A percentile compares a stretch with the other conserved stretches of the same genome.
phyloP scores from a whole-genome alignment of 192 early-diverging fungal genomes.

The Linnemannia schmuckeri region DNA sequence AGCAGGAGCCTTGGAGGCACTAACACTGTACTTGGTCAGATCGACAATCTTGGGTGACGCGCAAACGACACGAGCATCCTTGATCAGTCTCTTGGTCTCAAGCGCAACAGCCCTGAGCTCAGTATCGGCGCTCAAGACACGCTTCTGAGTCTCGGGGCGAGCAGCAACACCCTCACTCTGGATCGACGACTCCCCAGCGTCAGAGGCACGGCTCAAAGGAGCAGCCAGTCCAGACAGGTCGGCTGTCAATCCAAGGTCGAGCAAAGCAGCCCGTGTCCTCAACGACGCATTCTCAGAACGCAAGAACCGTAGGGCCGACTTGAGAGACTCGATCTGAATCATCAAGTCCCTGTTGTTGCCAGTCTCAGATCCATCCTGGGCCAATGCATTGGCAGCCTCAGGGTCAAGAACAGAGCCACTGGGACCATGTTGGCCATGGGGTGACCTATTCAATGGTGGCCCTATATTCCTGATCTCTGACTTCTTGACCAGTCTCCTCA shows the following conservation, averaged over 20 bases:
- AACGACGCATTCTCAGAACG: slow-evolving; percentile 87
- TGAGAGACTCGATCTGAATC: slow-evolving; percentile 76
- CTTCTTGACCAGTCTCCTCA: slow-evolving; percentile 58
- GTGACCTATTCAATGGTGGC: slow-evolving; percentile 5
- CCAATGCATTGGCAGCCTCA: slow-evolving; percentile 19
- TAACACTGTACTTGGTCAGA: slow-evolving; percentile 41
- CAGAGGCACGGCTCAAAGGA: slow-evolving; percentile 28
- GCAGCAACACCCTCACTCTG: background rate
- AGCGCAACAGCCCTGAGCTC: slow-evolving; percentile 58
- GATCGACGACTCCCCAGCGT: background rate
- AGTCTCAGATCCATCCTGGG: slow-evolving; percentile 23
- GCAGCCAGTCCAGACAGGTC: slow-evolving; percentile 44
- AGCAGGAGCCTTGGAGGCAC: slow-evolving; percentile 16
- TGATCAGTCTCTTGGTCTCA: slow-evolving; percentile 64
- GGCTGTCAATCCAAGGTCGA: slow-evolving; percentile 48
- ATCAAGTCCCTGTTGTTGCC: slow-evolving; percentile 34
- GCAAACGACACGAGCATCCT: slow-evolving; percentile 54
- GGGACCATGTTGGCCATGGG: slow-evolving; percentile 8
- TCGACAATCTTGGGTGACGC: slow-evolving; percentile 67
- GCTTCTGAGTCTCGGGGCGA: slow-evolving; percentile 16
- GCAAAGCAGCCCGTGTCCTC: slow-evolving; percentile 70
- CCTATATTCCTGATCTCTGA: slow-evolving; percentile 40
- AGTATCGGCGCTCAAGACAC: slow-evolving; percentile 17
- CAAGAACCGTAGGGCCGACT: slow-evolving; percentile 80
- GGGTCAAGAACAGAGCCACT: slow-evolving; percentile 31